Conservation (phyloP, 176 grass and related monocot genomes). For the Hsuehochloa calcarea region DNA sequence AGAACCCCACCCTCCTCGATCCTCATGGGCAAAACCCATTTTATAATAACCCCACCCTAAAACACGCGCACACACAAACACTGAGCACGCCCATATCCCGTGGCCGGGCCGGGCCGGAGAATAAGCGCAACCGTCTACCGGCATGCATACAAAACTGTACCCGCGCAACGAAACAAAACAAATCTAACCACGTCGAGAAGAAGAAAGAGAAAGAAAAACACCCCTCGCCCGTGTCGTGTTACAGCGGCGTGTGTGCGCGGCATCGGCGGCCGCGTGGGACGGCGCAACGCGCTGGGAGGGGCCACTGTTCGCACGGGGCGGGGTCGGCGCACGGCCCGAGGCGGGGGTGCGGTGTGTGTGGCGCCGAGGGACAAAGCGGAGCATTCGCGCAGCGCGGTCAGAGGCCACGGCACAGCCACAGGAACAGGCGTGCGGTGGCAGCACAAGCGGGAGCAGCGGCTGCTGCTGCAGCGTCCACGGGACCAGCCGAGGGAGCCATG, state of each 20-base stretch:
- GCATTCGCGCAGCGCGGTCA: slow-evolving; percentile 18
- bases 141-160: not conserved
- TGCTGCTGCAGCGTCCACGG: not conserved
- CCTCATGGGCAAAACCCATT: slow-evolving; percentile 30
- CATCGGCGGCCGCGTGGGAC: not conserved
- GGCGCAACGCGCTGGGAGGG: not conserved
- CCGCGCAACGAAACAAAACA: not conserved
- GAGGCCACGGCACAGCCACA: not conserved
- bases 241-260: too few relatives aligned
- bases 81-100: not conserved
- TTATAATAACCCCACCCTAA: not conserved
- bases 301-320: not conserved
- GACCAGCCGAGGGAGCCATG: not conserved
- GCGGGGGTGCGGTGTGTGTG: not conserved
- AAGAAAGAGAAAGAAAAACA: too few relatives aligned
- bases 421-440: not conserved
- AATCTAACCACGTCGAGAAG: too few relatives aligned
- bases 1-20: not conserved
- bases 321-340: slow-evolving; percentile 13
- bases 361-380: slow-evolving; percentile 46
- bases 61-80: not conserved
- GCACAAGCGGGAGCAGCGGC: slow-evolving; percentile 3
- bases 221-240: not conserved
- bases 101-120: not conserved
- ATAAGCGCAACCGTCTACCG: not conserved